Evolutionary conservation across 2,329 filamentous ascomycete species (phyloP), one percentile per base, ranked within the genome.

Genomic region (Talaromyces albobiverticillius): DNA sequence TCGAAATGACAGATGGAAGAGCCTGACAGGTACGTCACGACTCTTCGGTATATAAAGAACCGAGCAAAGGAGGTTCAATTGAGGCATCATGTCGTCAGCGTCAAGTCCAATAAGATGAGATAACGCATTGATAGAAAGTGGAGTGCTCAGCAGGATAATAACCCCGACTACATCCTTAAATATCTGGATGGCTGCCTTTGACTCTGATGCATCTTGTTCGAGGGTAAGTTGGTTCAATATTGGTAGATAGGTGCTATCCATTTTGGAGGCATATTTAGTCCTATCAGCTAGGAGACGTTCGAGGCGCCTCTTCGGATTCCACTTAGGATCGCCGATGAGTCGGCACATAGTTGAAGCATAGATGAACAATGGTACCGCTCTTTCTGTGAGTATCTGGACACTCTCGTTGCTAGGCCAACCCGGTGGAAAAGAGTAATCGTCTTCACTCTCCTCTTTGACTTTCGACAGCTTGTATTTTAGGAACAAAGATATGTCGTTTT

Each of bases 1-100:
- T 18, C 62, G 61, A 47, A 69, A 70, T 49, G 64, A 69, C 52
- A 62, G 56, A 54, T 67, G 64, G 9, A 66, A 54, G n/a, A 64
- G 57, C 10, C 59, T 41, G 9, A 47, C 4, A 13, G 45, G 31
- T n/a, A 4, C 14, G 14, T 34, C 29, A 18, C n/a, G 45, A 18
- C 36, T 38, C 2, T 18, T 26, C 23, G 46, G 46, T 26, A 48
- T 26, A 38, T 38, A 36, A n/a, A 48, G 20, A 11, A 48, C 31
- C 25, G 46, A 25, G 20, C 36, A 23, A 2, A 51, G 25, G 23
- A 13, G 7, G n/a, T 32, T 8, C 13, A 51, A 51, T 9, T 11
- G n/a, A 11, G 29, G 16, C 9, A 25, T 45, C 11, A 64, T 55
- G 10, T 56, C 38, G 1, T 54, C 18, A 18, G 45, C 16, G 2